Conservation (phyloP, 179 eudicot species). For the Heliamphora pulchella region DNA sequence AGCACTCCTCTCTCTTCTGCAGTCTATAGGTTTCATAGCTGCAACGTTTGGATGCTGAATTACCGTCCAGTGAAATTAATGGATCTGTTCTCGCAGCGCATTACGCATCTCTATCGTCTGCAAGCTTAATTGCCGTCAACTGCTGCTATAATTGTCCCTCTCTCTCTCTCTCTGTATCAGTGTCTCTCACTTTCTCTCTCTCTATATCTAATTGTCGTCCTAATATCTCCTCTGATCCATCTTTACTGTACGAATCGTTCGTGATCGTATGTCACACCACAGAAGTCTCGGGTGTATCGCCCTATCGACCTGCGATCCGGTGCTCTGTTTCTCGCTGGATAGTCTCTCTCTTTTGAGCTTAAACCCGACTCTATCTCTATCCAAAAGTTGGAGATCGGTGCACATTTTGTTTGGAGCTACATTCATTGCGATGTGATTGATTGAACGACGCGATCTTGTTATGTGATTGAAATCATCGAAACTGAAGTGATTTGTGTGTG, state of each 20-base stretch:
- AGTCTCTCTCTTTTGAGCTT: neutral
- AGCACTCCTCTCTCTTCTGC: neutral
- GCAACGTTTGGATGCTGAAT: slow-evolving; percentile 14
- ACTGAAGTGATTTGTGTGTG: neutral
- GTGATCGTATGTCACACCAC: slow-evolving; percentile 22
- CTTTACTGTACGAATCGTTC: neutral
- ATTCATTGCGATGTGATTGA: neutral
- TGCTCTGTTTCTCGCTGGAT: slow-evolving; percentile 6
- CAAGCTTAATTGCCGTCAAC: slow-evolving; percentile 16
- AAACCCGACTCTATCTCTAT: neutral
- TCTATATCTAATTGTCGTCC: slow-evolving; percentile 8
- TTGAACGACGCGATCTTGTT: too few relatives aligned
- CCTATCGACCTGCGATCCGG: slow-evolving; percentile 24
- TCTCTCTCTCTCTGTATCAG: neutral
- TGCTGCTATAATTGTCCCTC: neutral
- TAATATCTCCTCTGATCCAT: neutral
- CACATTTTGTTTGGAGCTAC: neutral
- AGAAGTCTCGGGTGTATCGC: slow-evolving; percentile 4
- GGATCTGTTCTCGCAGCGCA: slow-evolving; percentile 16
- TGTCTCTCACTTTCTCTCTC: slow-evolving; percentile 1
- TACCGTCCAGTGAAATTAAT: slow-evolving; percentile 20
- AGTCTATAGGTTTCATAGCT: neutral
- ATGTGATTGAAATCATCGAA: too few relatives aligned
- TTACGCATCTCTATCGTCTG: slow-evolving; percentile 12
- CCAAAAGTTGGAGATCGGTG: neutral